These are phyloP conservation scores for Somion occarium DNA, from an alignment of 1,284 basidiomycete genomes.

Conservation along the genomic window DNA sequence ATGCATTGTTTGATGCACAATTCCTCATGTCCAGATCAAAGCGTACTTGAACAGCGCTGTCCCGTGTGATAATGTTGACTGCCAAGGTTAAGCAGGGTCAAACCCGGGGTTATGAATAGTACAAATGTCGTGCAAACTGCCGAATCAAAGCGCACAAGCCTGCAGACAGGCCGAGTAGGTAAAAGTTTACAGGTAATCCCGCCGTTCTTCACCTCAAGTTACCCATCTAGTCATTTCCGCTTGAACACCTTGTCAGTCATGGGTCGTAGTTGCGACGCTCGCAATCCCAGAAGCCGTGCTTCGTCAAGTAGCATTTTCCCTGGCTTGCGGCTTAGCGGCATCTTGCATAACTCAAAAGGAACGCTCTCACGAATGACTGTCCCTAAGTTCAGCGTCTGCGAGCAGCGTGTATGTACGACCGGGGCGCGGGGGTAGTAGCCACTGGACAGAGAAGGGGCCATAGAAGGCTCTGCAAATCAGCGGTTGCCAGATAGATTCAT, in stretches of 20 bases:
- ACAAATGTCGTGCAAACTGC: background rate
- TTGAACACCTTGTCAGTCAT: background rate
- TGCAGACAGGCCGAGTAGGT: background rate
- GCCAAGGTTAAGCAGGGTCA: too few relatives aligned
- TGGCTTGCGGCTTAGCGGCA: background rate
- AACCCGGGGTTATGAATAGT: background rate
- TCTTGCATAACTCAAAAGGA: background rate
- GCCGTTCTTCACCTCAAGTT: background rate
- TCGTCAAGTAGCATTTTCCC: background rate
- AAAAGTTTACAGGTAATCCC: background rate
- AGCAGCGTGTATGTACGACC: background rate
- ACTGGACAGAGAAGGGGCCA: background rate
- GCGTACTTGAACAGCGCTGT: background rate
- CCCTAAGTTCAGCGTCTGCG: background rate
- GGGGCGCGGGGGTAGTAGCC: background rate
- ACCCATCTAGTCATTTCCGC: background rate
- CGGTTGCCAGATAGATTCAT: background rate
- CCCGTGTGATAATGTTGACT: background rate
- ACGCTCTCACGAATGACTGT: background rate
- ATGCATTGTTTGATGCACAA: background rate
- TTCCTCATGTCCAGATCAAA: background rate
- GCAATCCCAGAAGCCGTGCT: background rate
- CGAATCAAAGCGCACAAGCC: background rate
- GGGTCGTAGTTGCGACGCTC: background rate
- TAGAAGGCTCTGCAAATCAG: background rate